Percentiles rank a stretch among this genome's conserved stretches.
Evolutionary conservation across 192 early-diverging fungal genomes (phyloP).

Genomic region (Physocladia obscura): DNA sequence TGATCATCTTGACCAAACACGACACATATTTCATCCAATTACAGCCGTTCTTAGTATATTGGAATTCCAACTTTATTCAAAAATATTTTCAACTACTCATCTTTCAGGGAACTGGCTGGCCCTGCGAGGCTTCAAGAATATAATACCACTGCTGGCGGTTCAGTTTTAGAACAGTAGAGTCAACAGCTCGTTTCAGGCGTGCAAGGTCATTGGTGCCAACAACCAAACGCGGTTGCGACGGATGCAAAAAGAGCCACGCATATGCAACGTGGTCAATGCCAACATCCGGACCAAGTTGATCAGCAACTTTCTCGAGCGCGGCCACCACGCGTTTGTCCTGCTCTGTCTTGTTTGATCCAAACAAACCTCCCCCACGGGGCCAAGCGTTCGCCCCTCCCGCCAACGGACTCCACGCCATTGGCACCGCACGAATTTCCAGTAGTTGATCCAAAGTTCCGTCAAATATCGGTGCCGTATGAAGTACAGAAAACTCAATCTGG

Average conservation of each 20-base stretch:
- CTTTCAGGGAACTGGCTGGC: constrained; percentile 14
- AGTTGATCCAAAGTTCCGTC: constrained; percentile 42
- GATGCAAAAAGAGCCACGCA: constrained; percentile 43
- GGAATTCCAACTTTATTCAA: too few relatives aligned
- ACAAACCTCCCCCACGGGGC: not conserved
- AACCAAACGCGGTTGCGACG: constrained; percentile 31
- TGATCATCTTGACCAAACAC: too few relatives aligned
- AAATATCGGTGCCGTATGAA: not conserved
- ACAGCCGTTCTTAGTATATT: too few relatives aligned
- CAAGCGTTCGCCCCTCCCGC: constrained; percentile 36
- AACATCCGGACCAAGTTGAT: constrained; percentile 26
- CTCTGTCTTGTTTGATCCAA: not conserved
- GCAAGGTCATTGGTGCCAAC: constrained; percentile 42
- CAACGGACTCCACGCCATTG: constrained; percentile 46
- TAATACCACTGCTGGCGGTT: constrained; percentile 31
- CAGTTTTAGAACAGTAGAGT: not conserved
- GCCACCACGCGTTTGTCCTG: constrained; percentile 23
- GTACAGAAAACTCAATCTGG: constrained; percentile 44
- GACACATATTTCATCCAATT: too few relatives aligned
- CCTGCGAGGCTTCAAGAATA: constrained; percentile 23
- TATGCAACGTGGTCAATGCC: constrained; percentile 48
- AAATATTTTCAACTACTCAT: too few relatives aligned
- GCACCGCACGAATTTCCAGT: constrained; percentile 28
- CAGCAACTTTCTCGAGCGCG: constrained; percentile 30
- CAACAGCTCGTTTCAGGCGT: constrained; percentile 20